Conservation (phyloP, 148 eudicot species). For the Camellia sinensis region DNA sequence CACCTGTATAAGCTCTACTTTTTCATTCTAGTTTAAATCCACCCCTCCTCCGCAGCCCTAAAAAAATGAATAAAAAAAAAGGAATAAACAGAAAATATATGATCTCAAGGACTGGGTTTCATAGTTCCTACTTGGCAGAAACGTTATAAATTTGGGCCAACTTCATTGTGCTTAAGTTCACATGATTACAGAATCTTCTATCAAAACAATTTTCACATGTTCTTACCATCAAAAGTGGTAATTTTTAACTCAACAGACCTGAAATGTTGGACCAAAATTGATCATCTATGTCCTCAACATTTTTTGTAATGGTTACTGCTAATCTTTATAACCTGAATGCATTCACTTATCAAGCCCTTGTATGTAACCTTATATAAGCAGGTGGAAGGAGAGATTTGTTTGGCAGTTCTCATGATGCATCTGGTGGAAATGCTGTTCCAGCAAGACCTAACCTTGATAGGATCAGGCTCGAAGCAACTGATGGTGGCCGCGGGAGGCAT, state of each 20-base stretch:
- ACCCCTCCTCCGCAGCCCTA: no score
- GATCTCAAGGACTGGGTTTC: no score
- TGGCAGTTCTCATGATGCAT: slow-evolving; percentile 39
- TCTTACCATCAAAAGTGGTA: no score
- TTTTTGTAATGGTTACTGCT: not conserved
- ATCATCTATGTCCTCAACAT: not conserved
- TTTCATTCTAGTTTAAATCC: no score
- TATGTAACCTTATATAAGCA: slow-evolving; percentile 17
- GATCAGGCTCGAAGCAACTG: slow-evolving; percentile 42
- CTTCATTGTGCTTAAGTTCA: no score
- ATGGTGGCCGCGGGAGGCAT: slow-evolving; percentile 45
- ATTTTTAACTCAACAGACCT: not conserved
- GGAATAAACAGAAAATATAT: no score
- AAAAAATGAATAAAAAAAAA: no score
- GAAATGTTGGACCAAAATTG: not conserved
- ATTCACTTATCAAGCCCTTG: not conserved
- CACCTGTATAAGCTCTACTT: no score
- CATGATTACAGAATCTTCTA: no score
- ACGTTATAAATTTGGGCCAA: no score
- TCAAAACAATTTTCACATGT: no score
- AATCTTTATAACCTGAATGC: not conserved
- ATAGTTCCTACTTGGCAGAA: no score
- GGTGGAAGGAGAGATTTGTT: slow-evolving; percentile 63
- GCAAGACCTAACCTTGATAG: slow-evolving; percentile 49
- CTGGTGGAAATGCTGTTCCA: slow-evolving; percentile 29